Evolutionary conservation across 179 eudicot species (phyloP).

Genomic region (Beta lomatogona): DNA sequence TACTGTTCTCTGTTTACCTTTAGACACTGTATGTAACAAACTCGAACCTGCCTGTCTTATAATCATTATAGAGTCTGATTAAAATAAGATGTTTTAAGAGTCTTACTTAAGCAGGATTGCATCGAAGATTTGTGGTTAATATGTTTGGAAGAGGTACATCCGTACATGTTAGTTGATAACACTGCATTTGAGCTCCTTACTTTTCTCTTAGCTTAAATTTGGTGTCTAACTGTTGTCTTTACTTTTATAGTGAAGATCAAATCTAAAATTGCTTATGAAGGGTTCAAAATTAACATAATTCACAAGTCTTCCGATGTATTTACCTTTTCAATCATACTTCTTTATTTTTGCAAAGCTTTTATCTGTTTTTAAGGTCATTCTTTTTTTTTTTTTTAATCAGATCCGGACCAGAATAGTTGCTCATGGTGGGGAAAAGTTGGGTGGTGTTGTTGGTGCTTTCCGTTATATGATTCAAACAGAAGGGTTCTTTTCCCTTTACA

Average conservation of each 20-base stretch:
- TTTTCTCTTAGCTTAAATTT: background rate
- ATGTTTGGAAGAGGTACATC: background rate
- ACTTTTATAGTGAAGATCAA: background rate
- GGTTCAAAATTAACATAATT: background rate
- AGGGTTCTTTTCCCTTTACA: slow-evolving; percentile 91
- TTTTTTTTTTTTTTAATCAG: slow-evolving; percentile 38
- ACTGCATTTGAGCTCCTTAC: background rate
- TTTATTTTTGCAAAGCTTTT: slow-evolving; percentile 3
- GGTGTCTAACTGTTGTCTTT: background rate
- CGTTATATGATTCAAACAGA: slow-evolving; percentile 77
- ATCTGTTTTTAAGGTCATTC: slow-evolving; percentile 2
- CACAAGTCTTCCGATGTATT: background rate
- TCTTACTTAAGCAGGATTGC: background rate
- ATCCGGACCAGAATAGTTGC: slow-evolving; percentile 87
- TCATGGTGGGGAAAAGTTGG: slow-evolving; percentile 90
- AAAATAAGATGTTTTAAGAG: background rate
- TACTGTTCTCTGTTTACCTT: slow-evolving; percentile 86
- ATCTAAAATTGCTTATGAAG: background rate
- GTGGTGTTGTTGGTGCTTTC: slow-evolving; percentile 81
- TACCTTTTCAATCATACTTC: background rate
- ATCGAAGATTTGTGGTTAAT: background rate
- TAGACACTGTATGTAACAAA: slow-evolving; percentile 74
- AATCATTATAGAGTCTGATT: background rate
- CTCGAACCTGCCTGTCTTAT: slow-evolving; percentile 7
- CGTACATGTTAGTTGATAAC: background rate